Conservation (phyloP, 306 rosid species). For the Acmispon strigosus region DNA sequence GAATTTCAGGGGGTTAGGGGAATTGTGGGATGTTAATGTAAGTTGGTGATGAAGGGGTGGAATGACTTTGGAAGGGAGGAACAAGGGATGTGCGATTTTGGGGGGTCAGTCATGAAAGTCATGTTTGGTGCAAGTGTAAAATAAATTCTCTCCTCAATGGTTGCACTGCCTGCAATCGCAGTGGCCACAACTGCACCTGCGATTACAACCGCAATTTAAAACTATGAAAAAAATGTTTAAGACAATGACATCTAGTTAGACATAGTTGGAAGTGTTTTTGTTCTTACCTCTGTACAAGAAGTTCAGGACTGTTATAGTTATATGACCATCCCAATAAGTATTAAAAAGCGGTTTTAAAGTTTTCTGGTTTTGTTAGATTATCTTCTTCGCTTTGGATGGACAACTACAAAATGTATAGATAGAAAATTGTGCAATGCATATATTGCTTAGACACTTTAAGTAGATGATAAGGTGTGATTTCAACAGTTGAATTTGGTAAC, state of each 20-base stretch:
- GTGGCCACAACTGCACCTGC: too few relatives aligned
- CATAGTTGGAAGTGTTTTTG: not conserved
- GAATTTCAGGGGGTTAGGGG: too few relatives aligned
- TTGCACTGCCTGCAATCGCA: too few relatives aligned
- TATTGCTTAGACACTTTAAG: not conserved
- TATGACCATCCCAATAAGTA: not conserved
- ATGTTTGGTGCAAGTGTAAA: too few relatives aligned
- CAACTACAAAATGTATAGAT: not conserved
- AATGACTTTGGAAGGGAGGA: too few relatives aligned
- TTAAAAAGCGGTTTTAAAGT: not conserved
- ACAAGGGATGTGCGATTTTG: too few relatives aligned
- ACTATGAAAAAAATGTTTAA: too few relatives aligned
- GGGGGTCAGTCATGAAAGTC: too few relatives aligned
- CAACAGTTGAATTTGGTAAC: not conserved
- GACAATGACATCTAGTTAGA: not conserved
- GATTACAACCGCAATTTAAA: too few relatives aligned
- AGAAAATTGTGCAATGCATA: not conserved
- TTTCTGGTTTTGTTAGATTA: not conserved
- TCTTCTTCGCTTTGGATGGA: not conserved
- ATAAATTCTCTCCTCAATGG: too few relatives aligned
- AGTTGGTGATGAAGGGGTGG: too few relatives aligned
- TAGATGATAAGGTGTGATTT: slow-evolving; percentile 4
- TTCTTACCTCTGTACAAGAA: not conserved
- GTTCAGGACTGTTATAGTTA: not conserved
- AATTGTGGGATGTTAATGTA: too few relatives aligned